Conservation (phyloP, 163 green algal species). For the Trebouxiophyceae sp. region DNA sequence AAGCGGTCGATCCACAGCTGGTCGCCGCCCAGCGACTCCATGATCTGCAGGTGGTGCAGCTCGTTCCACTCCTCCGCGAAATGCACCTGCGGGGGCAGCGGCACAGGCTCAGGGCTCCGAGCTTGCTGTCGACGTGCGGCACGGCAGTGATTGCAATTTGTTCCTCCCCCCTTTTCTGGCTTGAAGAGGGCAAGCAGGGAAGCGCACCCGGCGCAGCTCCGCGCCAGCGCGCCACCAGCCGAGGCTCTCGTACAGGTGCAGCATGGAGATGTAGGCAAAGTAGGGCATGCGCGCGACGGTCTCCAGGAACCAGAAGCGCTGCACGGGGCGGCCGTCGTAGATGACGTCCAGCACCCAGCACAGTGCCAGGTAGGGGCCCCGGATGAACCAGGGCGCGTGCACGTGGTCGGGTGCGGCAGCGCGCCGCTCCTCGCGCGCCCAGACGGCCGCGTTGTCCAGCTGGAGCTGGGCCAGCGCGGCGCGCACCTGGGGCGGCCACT, state of each 20-base stretch:
- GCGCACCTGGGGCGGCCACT: conserved; percentile 44
- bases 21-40: conserved; percentile 93
- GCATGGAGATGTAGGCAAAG: conserved; percentile 89
- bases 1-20: conserved; percentile 81
- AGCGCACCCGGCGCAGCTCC: conserved; percentile 64
- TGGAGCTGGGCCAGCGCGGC: conserved; percentile 43
- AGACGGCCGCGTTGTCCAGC: conserved; percentile 58
- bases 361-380: conserved; percentile 51
- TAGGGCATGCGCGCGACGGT: conserved; percentile 93
- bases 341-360: conserved; percentile 66
- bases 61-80: conserved; percentile 95
- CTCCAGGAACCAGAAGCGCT: conserved; percentile 84
- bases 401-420: conserved; percentile 23
- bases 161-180: too few relatives aligned
- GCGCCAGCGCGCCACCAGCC: conserved; percentile 69
- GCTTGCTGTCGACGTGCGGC: too few relatives aligned
- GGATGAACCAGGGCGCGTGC: conserved; percentile 35
- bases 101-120: too few relatives aligned
- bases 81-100: conserved; percentile 44
- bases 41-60: conserved; percentile 91
- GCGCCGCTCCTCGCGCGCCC: conserved; percentile 48
- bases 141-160: too few relatives aligned
- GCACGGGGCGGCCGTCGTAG: conserved; percentile 53
- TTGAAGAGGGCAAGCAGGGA: too few relatives aligned
- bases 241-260: conserved; percentile 95